Evolutionary conservation across 2,329 filamentous ascomycete genomes (phyloP).

Genomic region (Setomelanomma holmii): DNA sequence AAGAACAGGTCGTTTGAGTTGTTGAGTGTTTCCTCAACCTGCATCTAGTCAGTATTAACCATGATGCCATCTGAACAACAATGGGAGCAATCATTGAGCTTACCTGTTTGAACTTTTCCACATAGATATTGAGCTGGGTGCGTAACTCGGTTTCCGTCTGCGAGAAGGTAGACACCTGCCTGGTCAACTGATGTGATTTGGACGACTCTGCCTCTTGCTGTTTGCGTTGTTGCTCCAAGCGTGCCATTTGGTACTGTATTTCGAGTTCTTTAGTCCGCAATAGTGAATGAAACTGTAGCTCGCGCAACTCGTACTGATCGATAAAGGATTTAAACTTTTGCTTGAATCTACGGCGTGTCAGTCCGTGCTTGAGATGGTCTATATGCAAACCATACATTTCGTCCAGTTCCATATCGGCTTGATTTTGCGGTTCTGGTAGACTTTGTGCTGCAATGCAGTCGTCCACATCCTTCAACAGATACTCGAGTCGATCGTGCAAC

Average conservation of each 20-base stretch:
- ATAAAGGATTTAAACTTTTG: constrained; percentile 95
- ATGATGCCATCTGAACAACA: constrained; percentile 40
- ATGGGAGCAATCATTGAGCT: constrained; percentile 28
- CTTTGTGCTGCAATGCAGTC: constrained; percentile 88
- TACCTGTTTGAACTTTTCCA: constrained; percentile 99
- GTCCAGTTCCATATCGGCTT: constrained; percentile 87
- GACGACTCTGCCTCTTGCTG: constrained; percentile 80
- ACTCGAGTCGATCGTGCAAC: constrained; percentile 84
- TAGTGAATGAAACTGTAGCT: constrained; percentile 90
- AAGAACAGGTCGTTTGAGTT: constrained; percentile 98
- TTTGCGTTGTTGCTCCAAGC: constrained; percentile 89
- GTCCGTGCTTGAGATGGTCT: neutral
- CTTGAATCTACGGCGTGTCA: constrained; percentile 53
- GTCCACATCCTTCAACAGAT: constrained; percentile 82
- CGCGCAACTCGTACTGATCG: constrained; percentile 94
- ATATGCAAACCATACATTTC: constrained; percentile 70
- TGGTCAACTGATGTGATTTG: constrained; percentile 83
- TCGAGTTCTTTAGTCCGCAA: constrained; percentile 95
- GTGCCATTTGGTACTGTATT: constrained; percentile 87
- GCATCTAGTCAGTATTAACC: constrained; percentile 59
- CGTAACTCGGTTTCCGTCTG: constrained; percentile 94
- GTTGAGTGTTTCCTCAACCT: constrained; percentile 98
- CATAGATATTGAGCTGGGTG: constrained; percentile 96
- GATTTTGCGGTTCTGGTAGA: constrained; percentile 73
- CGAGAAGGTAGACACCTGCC: constrained; percentile 92